Evolutionary conservation across 108 stramenopile genomes (phyloP), one percentile per base, ranked within the genome.

Genomic region (Conticribra guillardii): DNA sequence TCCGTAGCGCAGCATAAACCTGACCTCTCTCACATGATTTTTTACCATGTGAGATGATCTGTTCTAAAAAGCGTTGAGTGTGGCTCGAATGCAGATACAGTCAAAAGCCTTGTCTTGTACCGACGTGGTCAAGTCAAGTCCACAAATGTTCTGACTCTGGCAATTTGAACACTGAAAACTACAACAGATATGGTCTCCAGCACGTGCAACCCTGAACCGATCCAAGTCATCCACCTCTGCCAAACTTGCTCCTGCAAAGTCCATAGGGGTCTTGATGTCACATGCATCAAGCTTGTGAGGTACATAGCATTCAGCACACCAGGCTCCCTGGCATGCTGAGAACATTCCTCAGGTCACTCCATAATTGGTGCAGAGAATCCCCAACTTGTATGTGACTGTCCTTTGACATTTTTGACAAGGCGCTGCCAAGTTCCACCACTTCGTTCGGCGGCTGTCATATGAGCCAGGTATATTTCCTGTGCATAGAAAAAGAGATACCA

Each of bases 351-450:
- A 48, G 64, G 56, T 47, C 29, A 5, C 32, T 9, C 69, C 69
- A 71, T 33, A 77, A 27, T 77, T 77, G 26, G 67, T 69, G 59
- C 59, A 60, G 30, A 60, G 34, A 44, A 60, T 15, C 22, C 59
- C 59, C 41, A 34, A 60, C 41, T 49, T 67, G 69, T n/a, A 77
- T 11, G 37, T 60, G 59, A 60, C 59, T 44, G 4, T 2, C 19
- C 41, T 60, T 60, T 19, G 59, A 60, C 59, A 60, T 3, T 2
- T 19, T 8, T 15, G 59, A 60, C 59, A 60, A 44, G 37, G 34
- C 34, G 14, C 59, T 4, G 0, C 59, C 37, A 44, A 60, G 34
- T 28, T 44, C 59, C 60, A 77, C 46, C 44, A 41, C 69, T 46
- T 29, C 18, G 19, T 37, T 0, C 26, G 4, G 22, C 9, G n/a